Conservation (phyloP, 768 basidiomycete species). For the Mycena haematopus region DNA sequence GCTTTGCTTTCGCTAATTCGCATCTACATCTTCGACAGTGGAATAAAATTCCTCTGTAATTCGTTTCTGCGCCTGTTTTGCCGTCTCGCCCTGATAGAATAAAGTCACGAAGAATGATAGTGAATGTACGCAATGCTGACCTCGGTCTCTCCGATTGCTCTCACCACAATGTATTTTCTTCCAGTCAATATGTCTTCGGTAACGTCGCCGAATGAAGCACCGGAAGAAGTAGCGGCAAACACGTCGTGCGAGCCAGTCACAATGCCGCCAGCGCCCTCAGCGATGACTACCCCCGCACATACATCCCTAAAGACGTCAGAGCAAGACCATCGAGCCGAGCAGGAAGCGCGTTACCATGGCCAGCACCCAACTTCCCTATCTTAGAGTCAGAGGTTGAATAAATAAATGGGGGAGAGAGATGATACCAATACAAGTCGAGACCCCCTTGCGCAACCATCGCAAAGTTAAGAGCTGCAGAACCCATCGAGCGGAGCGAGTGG, state of each 20-base stretch:
- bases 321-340: background rate
- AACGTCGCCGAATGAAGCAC: constrained; percentile 60
- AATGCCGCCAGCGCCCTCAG: constrained; percentile 85
- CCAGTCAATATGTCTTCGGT: constrained; percentile 76
- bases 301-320: constrained; percentile 60
- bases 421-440: constrained; percentile 82
- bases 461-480: constrained; percentile 85
- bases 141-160: constrained; percentile 66
- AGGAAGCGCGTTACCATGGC: constrained; percentile 52
- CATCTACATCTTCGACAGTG: constrained; percentile 74
- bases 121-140: constrained; percentile 41
- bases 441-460: constrained; percentile 88
- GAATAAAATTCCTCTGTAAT: constrained; percentile 87
- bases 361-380: constrained; percentile 80
- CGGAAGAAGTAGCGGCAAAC: constrained; percentile 45
- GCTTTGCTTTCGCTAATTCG: constrained; percentile 43
- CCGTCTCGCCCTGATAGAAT: constrained; percentile 58
- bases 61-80: constrained; percentile 73
- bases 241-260: constrained; percentile 72
- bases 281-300: constrained; percentile 90
- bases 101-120: constrained; percentile 13
- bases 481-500: constrained; percentile 82
- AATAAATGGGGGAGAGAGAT: background rate
- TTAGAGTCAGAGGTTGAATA: background rate
- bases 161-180: constrained; percentile 81